Percentiles rank a stretch among this genome's conserved stretches.
These are phyloP conservation scores for Senna tora DNA, from an alignment of 306 rosid species.

Conservation along the genomic window DNA sequence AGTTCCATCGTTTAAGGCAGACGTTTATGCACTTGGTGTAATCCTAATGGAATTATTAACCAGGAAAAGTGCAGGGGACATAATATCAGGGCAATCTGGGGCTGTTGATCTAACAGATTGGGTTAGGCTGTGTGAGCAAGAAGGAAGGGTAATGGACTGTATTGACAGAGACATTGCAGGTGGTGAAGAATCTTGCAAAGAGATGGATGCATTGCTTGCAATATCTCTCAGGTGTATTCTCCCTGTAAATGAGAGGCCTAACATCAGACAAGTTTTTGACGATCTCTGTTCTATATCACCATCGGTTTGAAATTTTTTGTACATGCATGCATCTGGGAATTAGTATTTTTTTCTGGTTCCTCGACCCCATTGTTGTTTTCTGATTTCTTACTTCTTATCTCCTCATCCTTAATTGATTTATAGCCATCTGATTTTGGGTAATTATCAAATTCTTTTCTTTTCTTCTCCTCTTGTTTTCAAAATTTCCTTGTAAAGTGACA, in stretches of 20 bases:
- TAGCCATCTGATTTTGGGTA: constrained; percentile 67
- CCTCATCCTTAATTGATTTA: constrained; percentile 63
- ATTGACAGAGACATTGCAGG: constrained; percentile 90
- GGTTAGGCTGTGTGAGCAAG: constrained; percentile 92
- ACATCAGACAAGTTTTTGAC: constrained; percentile 95
- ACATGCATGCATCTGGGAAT: constrained; percentile 83
- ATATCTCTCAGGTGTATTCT: constrained; percentile 90
- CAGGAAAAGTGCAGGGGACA: constrained; percentile 95
- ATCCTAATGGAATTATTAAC: constrained; percentile 90
- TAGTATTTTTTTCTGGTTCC: constrained; percentile 75
- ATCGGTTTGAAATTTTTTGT: constrained; percentile 73
- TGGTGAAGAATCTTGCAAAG: constrained; percentile 78
- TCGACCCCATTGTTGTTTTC: constrained; percentile 66
- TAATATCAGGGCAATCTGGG: constrained; percentile 91
- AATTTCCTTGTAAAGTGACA: constrained; percentile 84
- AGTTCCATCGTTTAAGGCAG: constrained; percentile 86
- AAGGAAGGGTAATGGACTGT: constrained; percentile 96
- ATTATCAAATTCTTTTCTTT: constrained; percentile 70
- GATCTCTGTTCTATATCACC: constrained; percentile 80
- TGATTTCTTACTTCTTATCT: constrained; percentile 48
- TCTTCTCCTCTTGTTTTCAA: constrained; percentile 32
- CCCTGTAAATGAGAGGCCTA: constrained; percentile 99
- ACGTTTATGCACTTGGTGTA: constrained; percentile 92
- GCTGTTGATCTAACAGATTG: constrained; percentile 98
- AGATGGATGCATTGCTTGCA: constrained; percentile 84